Conservation (phyloP, 2,329 filamentous ascomycete genomes). For the Stagonosporopsis vannaccii region DNA sequence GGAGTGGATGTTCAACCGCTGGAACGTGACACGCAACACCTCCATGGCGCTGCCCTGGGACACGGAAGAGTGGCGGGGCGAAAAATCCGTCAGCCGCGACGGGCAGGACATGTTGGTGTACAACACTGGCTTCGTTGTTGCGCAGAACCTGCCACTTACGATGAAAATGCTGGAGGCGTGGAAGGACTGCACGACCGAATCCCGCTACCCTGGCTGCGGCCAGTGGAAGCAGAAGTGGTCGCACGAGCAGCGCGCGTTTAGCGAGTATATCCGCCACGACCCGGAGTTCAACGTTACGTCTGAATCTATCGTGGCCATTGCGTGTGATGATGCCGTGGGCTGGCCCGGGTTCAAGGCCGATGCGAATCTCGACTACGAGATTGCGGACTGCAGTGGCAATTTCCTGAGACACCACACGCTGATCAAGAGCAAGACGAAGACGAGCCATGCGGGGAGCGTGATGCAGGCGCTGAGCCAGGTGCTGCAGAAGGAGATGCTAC, state of each 20-base stretch:
- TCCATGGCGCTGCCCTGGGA: conserved; percentile 48
- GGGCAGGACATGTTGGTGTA: conserved; percentile 44
- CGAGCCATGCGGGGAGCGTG: conserved; percentile 7
- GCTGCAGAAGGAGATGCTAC: conserved; percentile 19
- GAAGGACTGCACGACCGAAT: conserved; percentile 39
- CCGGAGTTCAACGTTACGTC: conserved; percentile 30
- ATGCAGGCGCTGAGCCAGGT: conserved; percentile 25
- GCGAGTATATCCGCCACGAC: conserved; percentile 46
- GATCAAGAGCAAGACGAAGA: conserved; percentile 23
- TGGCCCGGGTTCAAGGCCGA: conserved; percentile 36
- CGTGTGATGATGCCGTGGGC: conserved; percentile 47
- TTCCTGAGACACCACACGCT: conserved; percentile 42
- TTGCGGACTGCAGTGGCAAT: conserved; percentile 36
- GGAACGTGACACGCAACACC: conserved; percentile 51
- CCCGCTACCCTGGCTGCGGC: conserved; percentile 36
- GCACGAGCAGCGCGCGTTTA: conserved; percentile 47
- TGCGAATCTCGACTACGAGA: conserved; percentile 14
- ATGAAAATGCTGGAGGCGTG: conserved; percentile 41
- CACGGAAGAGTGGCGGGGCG: conserved; percentile 36
- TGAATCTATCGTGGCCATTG: conserved; percentile 38
- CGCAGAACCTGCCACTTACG: conserved; percentile 41
- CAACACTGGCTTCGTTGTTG: conserved; percentile 52
- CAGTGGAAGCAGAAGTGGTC: conserved; percentile 39
- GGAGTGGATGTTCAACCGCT: conserved; percentile 59
- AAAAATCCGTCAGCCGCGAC: conserved; percentile 45